Percentiles rank a stretch among this genome's conserved stretches.
Conservation (phyloP, 2,329 filamentous ascomycete genomes). For the Sarocladiaceae sp. region DNA sequence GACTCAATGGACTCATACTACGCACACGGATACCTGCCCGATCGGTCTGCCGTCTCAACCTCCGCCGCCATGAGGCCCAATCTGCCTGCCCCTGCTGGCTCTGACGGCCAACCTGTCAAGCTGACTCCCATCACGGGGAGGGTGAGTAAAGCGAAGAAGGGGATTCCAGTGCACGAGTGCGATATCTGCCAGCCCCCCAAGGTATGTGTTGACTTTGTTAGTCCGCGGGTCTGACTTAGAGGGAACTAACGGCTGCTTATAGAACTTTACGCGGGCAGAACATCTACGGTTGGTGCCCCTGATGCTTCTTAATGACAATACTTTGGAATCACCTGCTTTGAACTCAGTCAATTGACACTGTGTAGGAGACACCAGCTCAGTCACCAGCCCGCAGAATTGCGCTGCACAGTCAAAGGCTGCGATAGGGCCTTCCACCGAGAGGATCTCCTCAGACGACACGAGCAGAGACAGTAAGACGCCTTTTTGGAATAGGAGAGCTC, state of each 20-base stretch:
- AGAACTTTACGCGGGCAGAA: constrained; percentile 59
- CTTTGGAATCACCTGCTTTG: not conserved
- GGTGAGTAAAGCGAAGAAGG: constrained; percentile 53
- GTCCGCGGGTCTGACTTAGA: not conserved
- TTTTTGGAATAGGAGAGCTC: no score
- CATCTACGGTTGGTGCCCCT: constrained; percentile 46
- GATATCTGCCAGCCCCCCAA: constrained; percentile 45
- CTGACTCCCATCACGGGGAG: constrained; percentile 51
- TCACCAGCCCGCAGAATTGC: constrained; percentile 47
- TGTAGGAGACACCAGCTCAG: constrained; percentile 54
- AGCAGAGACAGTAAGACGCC: constrained; percentile 42
- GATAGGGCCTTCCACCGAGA: constrained; percentile 51
- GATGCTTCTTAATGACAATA: no score
- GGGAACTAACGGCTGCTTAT: not conserved
- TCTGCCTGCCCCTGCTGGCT: constrained; percentile 22
- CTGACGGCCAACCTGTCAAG: constrained; percentile 36
- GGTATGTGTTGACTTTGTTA: constrained; percentile 24
- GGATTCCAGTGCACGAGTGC: constrained; percentile 50
- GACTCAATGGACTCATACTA: constrained; percentile 41
- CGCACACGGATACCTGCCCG: constrained; percentile 15
- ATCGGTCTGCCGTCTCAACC: constrained; percentile 15
- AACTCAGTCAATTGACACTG: constrained; percentile 19
- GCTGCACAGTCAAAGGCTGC: constrained; percentile 47
- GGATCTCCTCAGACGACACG: constrained; percentile 54
- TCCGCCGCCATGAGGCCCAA: constrained; percentile 32